Evolutionary conservation across 192 early-diverging fungal species (phyloP).

Genomic region (Chytriomyces hyalinus): DNA sequence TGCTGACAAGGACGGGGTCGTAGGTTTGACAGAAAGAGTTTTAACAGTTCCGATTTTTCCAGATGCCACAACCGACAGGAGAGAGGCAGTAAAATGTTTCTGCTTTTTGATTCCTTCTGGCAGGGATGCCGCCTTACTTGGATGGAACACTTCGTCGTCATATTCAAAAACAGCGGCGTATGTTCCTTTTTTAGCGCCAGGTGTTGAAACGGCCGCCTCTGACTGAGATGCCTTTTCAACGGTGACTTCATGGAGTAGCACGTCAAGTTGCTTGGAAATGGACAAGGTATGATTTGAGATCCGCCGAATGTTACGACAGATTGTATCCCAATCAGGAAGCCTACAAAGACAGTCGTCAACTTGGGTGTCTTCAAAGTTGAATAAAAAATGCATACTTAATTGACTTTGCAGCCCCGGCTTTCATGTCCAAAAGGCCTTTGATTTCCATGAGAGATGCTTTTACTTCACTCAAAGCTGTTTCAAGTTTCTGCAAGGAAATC

Average conservation of each 20-base stretch:
- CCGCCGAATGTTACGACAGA: constrained; percentile 26
- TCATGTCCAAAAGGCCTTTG: constrained; percentile 29
- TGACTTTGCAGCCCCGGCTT: not conserved
- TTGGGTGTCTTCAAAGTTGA: not conserved
- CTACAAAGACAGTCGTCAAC: not conserved
- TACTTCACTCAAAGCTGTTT: not conserved
- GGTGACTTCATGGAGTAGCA: not conserved
- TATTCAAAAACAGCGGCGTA: constrained; percentile 8
- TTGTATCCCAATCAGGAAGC: constrained; percentile 25
- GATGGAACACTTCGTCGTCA: constrained; percentile 21
- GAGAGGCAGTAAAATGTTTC: not conserved
- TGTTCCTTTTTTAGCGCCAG: not conserved
- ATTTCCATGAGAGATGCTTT: constrained; percentile 25
- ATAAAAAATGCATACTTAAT: not conserved
- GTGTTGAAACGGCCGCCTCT: not conserved
- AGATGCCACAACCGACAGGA: not conserved
- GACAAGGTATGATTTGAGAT: constrained; percentile 22
- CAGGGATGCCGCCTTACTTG: not conserved
- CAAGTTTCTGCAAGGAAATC: constrained; percentile 11
- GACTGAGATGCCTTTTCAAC: not conserved
- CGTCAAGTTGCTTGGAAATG: constrained; percentile 29
- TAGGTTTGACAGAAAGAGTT: not conserved
- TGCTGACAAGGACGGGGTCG: not conserved
- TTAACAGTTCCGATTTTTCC: not conserved
- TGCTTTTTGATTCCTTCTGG: constrained; percentile 10